phyloP scores from a whole-genome alignment of 768 basidiomycete genomes.

The Strobilomyces dryophilus region DNA sequence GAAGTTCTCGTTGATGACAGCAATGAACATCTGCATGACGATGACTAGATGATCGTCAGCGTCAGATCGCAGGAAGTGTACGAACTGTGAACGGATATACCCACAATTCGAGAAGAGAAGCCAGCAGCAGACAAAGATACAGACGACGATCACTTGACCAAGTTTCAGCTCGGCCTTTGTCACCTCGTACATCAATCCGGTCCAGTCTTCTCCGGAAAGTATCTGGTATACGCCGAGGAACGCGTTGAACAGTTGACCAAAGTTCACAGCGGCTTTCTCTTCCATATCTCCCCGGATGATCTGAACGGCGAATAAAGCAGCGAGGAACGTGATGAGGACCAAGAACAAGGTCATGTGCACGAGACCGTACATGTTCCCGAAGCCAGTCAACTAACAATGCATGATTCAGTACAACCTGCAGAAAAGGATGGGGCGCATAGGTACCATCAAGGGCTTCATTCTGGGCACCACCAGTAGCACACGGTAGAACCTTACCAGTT shows the following conservation, averaged over 20 bases:
- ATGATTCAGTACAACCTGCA: conserved; percentile 4
- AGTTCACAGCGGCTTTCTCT: conserved; percentile 55
- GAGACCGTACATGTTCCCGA: conserved; percentile 89
- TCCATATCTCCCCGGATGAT: conserved; percentile 80
- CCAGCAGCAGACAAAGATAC: conserved; percentile 78
- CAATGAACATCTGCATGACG: conserved; percentile 93
- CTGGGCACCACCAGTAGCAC: conserved; percentile 89
- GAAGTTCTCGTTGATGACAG: conserved; percentile 96
- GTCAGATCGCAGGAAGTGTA: background rate
- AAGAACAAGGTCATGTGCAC: conserved; percentile 91
- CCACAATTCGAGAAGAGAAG: conserved; percentile 88
- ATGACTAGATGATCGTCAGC: conserved; percentile 54
- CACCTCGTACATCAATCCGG: conserved; percentile 60
- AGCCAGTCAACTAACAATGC: conserved; percentile 64
- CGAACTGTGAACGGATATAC: conserved; percentile 24
- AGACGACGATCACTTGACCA: conserved; percentile 65
- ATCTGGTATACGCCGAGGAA: conserved; percentile 88
- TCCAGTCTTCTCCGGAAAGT: conserved; percentile 95
- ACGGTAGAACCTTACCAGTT: conserved; percentile 83
- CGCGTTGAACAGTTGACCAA: conserved; percentile 76
- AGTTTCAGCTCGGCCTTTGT: conserved; percentile 56
- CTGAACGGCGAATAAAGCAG: conserved; percentile 79
- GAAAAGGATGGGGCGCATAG: background rate
- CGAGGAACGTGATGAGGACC: conserved; percentile 80
- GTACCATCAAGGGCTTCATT: conserved; percentile 83